Conservation (phyloP, 768 basidiomycete genomes). For the Macrolepiota dolichaula region DNA sequence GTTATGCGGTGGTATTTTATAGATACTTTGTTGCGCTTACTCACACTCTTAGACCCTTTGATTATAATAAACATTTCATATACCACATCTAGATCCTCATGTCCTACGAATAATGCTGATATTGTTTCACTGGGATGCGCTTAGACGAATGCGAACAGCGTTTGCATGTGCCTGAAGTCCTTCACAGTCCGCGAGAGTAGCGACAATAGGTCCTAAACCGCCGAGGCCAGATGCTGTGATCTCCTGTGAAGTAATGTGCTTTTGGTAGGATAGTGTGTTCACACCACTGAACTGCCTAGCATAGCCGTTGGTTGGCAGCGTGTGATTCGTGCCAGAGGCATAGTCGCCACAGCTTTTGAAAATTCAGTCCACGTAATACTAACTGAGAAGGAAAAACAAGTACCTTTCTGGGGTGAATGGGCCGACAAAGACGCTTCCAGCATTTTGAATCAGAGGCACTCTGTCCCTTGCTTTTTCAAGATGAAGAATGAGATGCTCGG, state of each 20-base stretch:
- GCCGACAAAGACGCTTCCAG: conserved; percentile 96
- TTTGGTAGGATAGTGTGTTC: conserved; percentile 96
- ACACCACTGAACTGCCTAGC: conserved; percentile 98
- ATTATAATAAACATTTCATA: conserved; percentile 19
- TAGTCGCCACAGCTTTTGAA: conserved; percentile 89
- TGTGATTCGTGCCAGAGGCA: conserved; percentile 98
- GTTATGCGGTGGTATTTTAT: conserved; percentile 16
- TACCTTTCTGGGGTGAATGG: conserved; percentile 95
- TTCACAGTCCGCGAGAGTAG: conserved; percentile 90
- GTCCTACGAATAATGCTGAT: neutral
- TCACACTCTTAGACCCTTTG: conserved; percentile 27
- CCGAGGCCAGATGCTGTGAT: conserved; percentile 76
- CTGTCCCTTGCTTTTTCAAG: conserved; percentile 64
- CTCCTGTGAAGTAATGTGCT: conserved; percentile 97
- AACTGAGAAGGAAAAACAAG: conserved; percentile 12
- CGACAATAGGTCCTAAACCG: conserved; percentile 82
- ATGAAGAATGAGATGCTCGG: conserved; percentile 95
- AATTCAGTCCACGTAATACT: conserved; percentile 7
- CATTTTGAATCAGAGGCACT: conserved; percentile 76
- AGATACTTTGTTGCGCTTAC: conserved; percentile 22
- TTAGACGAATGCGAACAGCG: conserved; percentile 84
- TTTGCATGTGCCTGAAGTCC: conserved; percentile 94
- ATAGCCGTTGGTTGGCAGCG: conserved; percentile 93
- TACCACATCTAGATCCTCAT: conserved; percentile 19
- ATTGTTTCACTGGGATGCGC: conserved; percentile 12